Evolutionary conservation across 768 basidiomycete genomes (phyloP).

Genomic region (Ramaria sp.): DNA sequence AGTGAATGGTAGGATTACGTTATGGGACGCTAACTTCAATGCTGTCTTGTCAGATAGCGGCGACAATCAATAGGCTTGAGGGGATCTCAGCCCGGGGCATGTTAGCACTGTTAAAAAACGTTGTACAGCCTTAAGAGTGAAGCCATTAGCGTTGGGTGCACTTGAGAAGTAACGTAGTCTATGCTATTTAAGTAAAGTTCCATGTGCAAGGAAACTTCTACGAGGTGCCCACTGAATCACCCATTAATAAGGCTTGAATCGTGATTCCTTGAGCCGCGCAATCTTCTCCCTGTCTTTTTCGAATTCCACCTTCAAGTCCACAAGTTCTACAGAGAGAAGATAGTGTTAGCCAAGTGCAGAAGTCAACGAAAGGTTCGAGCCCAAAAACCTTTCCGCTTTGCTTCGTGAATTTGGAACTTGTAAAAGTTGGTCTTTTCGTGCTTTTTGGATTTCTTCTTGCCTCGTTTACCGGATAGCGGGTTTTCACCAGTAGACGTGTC

Average conservation of each 20-base stretch:
- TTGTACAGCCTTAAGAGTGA: too few relatives aligned
- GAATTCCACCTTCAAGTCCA: constrained; percentile 64
- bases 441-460: constrained; percentile 51
- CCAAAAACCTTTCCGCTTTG: constrained; percentile 63
- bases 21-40: too few relatives aligned
- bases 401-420: constrained; percentile 83
- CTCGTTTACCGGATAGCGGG: constrained; percentile 15
- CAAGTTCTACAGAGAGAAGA: constrained; percentile 29
- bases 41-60: too few relatives aligned
- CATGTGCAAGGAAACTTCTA: too few relatives aligned
- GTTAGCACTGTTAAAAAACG: too few relatives aligned
- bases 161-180: too few relatives aligned
- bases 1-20: too few relatives aligned
- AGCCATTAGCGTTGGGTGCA: too few relatives aligned
- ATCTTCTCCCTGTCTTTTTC: constrained; percentile 83
- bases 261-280: constrained; percentile 65
- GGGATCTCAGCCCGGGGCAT: too few relatives aligned
- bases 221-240: background rate
- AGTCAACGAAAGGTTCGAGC: too few relatives aligned
- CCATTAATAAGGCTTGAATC: constrained; percentile 77
- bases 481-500: constrained; percentile 18
- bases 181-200: too few relatives aligned
- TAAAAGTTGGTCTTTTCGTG: constrained; percentile 60
- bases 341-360: constrained; percentile 12
- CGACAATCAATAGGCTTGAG: too few relatives aligned